Conservation (phyloP, 2,329 filamentous ascomycete genomes). For the Nigrospora oryzae region DNA sequence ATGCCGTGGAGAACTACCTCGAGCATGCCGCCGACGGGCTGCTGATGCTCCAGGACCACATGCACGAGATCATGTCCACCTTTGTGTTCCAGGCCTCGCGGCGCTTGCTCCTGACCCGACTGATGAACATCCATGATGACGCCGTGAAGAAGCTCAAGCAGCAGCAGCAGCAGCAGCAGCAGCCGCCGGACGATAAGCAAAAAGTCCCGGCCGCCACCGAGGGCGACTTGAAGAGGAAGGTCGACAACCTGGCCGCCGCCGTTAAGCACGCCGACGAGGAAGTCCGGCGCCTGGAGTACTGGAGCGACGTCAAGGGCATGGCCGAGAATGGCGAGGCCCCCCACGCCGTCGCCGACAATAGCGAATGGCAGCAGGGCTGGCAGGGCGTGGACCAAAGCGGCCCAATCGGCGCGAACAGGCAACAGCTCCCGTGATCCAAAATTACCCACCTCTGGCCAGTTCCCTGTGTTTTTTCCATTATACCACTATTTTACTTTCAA, state of each 20-base stretch:
- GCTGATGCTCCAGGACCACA: constrained; percentile 63
- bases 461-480: neutral
- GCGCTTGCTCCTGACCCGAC: constrained; percentile 61
- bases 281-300: constrained; percentile 74
- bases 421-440: constrained; percentile 4
- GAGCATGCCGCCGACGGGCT: constrained; percentile 68
- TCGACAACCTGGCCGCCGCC: constrained; percentile 64
- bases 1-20: constrained; percentile 76
- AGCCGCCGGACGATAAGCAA: constrained; percentile 3
- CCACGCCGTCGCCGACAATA: constrained; percentile 31
- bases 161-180: no score
- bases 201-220: constrained; percentile 5
- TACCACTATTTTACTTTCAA: neutral
- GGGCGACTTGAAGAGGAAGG: constrained; percentile 29
- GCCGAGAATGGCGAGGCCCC: constrained; percentile 42
- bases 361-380: constrained; percentile 38
- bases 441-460: no score
- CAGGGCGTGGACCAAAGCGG: constrained; percentile 23
- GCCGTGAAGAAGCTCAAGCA: constrained; percentile 38
- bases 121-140: constrained; percentile 57
- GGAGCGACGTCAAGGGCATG: constrained; percentile 74
- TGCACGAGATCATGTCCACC: constrained; percentile 77
- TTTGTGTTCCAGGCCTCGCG: constrained; percentile 88
- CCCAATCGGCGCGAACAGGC: constrained; percentile 4
- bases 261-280: constrained; percentile 72